Conservation (phyloP, 106 monocot species). For the Iris macrosiphon region DNA sequence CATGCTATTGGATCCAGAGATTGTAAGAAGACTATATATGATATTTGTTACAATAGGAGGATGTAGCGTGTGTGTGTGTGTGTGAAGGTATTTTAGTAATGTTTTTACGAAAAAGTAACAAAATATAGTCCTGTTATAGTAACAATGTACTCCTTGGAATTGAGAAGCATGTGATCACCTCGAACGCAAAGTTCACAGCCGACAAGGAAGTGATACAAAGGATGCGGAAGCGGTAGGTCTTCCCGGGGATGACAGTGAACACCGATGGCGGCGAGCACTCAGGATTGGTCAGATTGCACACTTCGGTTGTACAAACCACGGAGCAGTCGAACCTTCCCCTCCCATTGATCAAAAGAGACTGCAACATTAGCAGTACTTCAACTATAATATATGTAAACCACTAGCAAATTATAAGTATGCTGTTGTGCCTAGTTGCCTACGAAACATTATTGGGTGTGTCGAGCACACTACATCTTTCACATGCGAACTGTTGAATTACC, state of each 20-base stretch:
- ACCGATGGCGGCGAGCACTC: constrained; percentile 43
- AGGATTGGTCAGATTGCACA: constrained; percentile 35
- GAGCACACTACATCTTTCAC: not conserved
- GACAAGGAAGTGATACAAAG: constrained; percentile 66
- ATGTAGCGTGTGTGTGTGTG: too few relatives aligned
- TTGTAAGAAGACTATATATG: too few relatives aligned
- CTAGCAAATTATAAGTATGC: not conserved
- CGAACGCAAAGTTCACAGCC: constrained; percentile 74
- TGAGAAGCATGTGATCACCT: too few relatives aligned
- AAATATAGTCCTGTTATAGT: too few relatives aligned
- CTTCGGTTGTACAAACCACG: not conserved
- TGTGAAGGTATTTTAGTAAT: too few relatives aligned
- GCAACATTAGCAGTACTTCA: not conserved
- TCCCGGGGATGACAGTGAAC: constrained; percentile 47
- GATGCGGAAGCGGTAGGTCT: constrained; percentile 64
- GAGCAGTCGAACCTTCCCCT: constrained; percentile 44
- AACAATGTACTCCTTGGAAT: too few relatives aligned
- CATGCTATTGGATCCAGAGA: too few relatives aligned
- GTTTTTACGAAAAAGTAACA: too few relatives aligned
- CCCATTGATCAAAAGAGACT: constrained; percentile 50
- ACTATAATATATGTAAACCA: not conserved
- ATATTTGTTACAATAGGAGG: too few relatives aligned
- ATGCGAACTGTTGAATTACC: not conserved
- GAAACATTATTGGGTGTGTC: too few relatives aligned
- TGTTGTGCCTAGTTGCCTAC: too few relatives aligned